Base-by-base conservation (phyloP, 306 rosid genomes). In the Sophora flavescens region DNA sequence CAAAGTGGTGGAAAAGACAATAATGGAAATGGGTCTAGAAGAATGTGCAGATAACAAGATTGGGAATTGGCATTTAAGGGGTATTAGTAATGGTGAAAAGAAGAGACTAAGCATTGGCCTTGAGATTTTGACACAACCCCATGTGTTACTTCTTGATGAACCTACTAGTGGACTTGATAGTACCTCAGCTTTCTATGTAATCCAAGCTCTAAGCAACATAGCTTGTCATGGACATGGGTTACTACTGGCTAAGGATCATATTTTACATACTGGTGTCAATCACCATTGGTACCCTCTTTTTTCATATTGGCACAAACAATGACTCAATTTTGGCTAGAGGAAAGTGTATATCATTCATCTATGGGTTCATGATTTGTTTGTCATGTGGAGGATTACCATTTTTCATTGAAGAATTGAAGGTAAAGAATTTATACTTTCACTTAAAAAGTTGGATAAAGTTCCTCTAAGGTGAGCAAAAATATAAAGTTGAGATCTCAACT, bases 331-430 rank as follows among this genome's bases (percentile, higher is more conserved):
- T 86, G 65, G 89, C 92, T 6, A 75, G 90, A 44, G 88, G 84
- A 66, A 88, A 88, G 50, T 90, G 89, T 73, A 85, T 84, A 14
- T 89, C 80, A 51, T 90, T 90, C 76, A 80, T 88, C 14, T 84
- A 88, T 7, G 95, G 95, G 56, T 90, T 90, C 64, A 90, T 90
- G 90, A 88, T 91, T 44, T 90, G 87, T 64, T 84, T 90, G 92
- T 82, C 92, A 3, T 84, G 83, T 11, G 95, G 95, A 63, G 95
- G 92, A 33, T 78, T 90, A 79, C 95, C 95, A 10, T 78, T 89
- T 4, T 90, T 90, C 57, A 52, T 84, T 33, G 95, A 90, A 61
- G 95, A 90, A 75, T 82, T 88, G 88, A 88, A 88, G 92, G 95
- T 90, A 72, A 35, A 41, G 3, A 68, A 28, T 32, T 4, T 0